These are phyloP conservation scores for Luffa acutangula DNA, from an alignment of 306 rosid genomes.

Conservation along the genomic window DNA sequence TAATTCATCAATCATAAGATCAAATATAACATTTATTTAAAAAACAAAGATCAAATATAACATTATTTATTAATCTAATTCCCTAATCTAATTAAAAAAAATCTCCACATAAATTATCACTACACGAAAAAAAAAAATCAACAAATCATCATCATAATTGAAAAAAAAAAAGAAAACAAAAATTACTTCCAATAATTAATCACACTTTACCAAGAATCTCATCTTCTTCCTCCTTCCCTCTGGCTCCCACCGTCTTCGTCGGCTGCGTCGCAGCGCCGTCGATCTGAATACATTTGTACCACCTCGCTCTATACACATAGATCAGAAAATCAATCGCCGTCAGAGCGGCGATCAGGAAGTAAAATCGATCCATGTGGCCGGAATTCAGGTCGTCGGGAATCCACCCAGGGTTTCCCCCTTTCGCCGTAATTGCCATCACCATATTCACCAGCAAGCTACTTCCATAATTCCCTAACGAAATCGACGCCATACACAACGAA, in stretches of 20 bases:
- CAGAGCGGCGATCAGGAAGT: conserved; percentile 34
- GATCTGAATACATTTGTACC: conserved; percentile 23
- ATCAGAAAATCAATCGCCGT: conserved; percentile 31
- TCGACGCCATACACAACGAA: conserved; percentile 58
- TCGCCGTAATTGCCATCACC: conserved; percentile 33
- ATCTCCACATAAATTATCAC: too few species aligned
- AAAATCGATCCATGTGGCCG: conserved; percentile 45
- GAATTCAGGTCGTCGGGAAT: conserved; percentile 34
- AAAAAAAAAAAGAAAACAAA: not conserved
- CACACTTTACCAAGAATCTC: not conserved
- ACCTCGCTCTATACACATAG: conserved; percentile 26
- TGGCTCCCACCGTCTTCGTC: not conserved
- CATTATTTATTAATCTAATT: too few species aligned
- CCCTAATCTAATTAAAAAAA: not conserved
- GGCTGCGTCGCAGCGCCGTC: not conserved
- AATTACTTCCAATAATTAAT: not conserved
- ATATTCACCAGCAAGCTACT: conserved; percentile 34
- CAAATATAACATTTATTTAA: too few species aligned
- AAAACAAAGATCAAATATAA: too few species aligned
- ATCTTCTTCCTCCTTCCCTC: not conserved
- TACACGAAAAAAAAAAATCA: not conserved
- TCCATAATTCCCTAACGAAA: conserved; percentile 46
- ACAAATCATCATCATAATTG: not conserved
- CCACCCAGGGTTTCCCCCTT: conserved; percentile 31
- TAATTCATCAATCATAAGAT: too few species aligned